Evolutionary conservation across 73 alveolate genomes (phyloP).

Genomic region (Paramecium sexaurelia): DNA sequence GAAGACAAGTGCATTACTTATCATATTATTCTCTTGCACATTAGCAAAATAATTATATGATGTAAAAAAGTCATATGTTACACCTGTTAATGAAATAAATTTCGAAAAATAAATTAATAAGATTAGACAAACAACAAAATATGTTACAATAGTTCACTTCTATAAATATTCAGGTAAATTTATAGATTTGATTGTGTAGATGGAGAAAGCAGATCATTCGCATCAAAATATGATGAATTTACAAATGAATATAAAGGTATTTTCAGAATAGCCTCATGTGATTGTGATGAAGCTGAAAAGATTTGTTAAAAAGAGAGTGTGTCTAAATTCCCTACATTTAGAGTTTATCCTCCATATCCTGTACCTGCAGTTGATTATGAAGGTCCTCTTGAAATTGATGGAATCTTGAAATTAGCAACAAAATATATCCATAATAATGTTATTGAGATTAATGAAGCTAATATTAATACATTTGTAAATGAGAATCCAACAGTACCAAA

Average conservation of each 20-base stretch:
- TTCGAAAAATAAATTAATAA: slow-evolving; percentile 69
- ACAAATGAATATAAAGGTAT: slow-evolving; percentile 96
- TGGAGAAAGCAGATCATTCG: slow-evolving; percentile 60
- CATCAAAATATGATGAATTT: slow-evolving; percentile 81
- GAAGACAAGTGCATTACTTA: neutral
- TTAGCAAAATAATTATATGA: slow-evolving; percentile 51
- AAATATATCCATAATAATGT: slow-evolving; percentile 85
- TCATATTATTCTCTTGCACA: neutral
- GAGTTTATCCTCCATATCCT: slow-evolving; percentile 97
- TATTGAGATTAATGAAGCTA: slow-evolving; percentile 85
- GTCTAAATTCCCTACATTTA: slow-evolving; percentile 84
- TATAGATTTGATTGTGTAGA: neutral
- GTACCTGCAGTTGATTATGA: slow-evolving; percentile 92
- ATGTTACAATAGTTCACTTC: slow-evolving; percentile 70
- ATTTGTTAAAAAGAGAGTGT: slow-evolving; percentile 92
- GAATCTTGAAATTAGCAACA: slow-evolving; percentile 77
- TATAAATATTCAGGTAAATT: slow-evolving; percentile 54
- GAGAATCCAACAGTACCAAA: slow-evolving; percentile 94
- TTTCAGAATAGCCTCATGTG: slow-evolving; percentile 90
- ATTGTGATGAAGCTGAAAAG: slow-evolving; percentile 86
- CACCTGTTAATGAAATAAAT: slow-evolving; percentile 58
- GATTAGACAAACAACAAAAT: slow-evolving; percentile 67
- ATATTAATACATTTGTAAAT: slow-evolving; percentile 87
- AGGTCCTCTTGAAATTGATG: slow-evolving; percentile 75
- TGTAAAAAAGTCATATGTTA: slow-evolving; percentile 62